Evolutionary conservation across 305 asterid genomes (phyloP).

Genomic region (Fraxinus albicans): DNA sequence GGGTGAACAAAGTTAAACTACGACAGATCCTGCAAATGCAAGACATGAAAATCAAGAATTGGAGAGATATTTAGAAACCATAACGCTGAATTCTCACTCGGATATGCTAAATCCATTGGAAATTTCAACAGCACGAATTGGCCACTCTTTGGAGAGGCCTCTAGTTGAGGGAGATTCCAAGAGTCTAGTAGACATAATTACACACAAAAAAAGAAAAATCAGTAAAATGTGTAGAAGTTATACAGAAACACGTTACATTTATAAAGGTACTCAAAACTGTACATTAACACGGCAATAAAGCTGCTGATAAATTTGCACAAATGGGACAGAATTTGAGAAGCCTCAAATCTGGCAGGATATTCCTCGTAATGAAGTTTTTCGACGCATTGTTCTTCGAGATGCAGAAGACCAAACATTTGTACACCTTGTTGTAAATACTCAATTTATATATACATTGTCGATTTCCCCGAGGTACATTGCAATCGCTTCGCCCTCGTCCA

Average conservation of each 20-base stretch:
- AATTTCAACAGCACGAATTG: slow-evolving; percentile 58
- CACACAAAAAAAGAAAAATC: slow-evolving; percentile 18
- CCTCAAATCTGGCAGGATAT: slow-evolving; percentile 60
- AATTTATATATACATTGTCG: background rate
- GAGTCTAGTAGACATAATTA: slow-evolving; percentile 48
- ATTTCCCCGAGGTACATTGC: background rate
- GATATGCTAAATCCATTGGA: slow-evolving; percentile 62
- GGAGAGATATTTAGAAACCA: slow-evolving; percentile 72
- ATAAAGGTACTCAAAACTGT: slow-evolving; percentile 43
- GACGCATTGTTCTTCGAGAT: slow-evolving; percentile 50
- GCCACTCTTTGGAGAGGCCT: slow-evolving; percentile 65
- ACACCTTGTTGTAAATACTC: background rate
- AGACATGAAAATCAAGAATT: slow-evolving; percentile 61
- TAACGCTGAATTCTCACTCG: slow-evolving; percentile 59
- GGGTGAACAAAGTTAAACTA: slow-evolving; percentile 77
- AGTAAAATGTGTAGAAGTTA: slow-evolving; percentile 39
- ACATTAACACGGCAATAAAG: slow-evolving; percentile 64
- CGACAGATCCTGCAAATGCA: slow-evolving; percentile 71
- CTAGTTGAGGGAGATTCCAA: slow-evolving; percentile 77
- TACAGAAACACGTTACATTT: slow-evolving; percentile 34
- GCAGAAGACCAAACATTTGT: slow-evolving; percentile 48
- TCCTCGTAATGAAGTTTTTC: slow-evolving; percentile 49
- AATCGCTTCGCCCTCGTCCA: background rate
- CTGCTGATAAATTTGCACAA: slow-evolving; percentile 70
- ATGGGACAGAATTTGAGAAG: slow-evolving; percentile 54